phyloP scores from a whole-genome alignment of 2,329 filamentous ascomycete species.

The Camillea tinctor region DNA sequence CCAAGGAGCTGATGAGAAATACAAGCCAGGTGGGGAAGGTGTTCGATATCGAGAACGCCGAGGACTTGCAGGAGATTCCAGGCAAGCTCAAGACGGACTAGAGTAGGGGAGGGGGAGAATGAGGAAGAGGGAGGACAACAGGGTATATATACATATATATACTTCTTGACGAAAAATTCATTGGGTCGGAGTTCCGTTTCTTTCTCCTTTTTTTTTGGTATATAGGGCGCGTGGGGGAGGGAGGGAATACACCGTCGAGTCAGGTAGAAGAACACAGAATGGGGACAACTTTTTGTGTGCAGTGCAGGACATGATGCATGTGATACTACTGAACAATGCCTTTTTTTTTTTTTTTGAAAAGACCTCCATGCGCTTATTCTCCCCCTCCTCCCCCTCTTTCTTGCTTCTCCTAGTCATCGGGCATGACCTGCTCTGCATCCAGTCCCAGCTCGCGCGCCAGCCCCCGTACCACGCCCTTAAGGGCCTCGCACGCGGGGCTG shows the following conservation, averaged over 20 bases:
- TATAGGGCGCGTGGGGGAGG: too few species aligned
- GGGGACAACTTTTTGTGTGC: not conserved
- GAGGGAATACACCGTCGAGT: not conserved
- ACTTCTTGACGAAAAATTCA: not conserved
- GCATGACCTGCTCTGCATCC: slow-evolving; percentile 53
- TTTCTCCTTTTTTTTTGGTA: not conserved
- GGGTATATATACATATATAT: not conserved
- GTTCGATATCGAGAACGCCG: slow-evolving; percentile 76
- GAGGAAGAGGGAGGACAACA: not conserved
- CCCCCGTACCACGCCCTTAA: slow-evolving; percentile 75
- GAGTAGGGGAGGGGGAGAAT: not conserved
- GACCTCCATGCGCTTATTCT: not conserved
- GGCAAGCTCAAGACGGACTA: slow-evolving; percentile 50
- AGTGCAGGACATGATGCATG: not conserved
- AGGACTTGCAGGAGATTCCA: slow-evolving; percentile 82
- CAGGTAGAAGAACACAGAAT: not conserved
- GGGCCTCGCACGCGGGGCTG: slow-evolving; percentile 81
- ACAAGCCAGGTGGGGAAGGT: slow-evolving; percentile 87
- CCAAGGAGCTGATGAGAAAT: slow-evolving; percentile 93
- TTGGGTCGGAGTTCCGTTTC: not conserved
- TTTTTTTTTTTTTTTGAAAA: too few species aligned
- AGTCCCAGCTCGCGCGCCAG: slow-evolving; percentile 66
- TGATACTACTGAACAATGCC: too few species aligned
- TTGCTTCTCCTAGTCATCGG: slow-evolving; percentile 33
- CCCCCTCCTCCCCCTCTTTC: slow-evolving; percentile 22